Percentiles rank a stretch among this genome's conserved stretches.
Conservation (phyloP, 2,329 filamentous ascomycete genomes). For the Diaporthe citrichinensis region DNA sequence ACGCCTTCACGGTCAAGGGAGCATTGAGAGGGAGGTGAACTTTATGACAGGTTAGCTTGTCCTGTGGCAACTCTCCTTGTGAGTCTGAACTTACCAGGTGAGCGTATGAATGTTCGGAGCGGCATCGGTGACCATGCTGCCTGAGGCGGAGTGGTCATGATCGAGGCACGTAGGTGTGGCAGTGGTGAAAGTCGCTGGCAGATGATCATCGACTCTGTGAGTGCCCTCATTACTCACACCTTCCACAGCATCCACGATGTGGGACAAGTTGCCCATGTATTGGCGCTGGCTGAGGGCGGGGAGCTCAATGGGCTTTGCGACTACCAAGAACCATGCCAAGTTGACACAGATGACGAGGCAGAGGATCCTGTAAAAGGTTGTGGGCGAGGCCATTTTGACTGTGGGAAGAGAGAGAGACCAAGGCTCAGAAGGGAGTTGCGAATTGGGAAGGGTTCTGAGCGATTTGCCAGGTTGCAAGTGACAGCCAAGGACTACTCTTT, state of each 20-base stretch:
- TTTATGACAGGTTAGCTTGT: background rate
- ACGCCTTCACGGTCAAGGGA: background rate
- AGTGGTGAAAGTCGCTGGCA: no score
- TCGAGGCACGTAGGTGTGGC: background rate
- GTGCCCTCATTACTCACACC: background rate
- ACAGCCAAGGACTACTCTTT: background rate
- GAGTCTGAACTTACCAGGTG: background rate
- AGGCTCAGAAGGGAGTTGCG: background rate
- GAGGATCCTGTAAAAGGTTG: background rate
- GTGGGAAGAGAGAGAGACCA: background rate
- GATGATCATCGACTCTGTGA: background rate
- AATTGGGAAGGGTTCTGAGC: background rate
- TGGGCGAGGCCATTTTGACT: background rate
- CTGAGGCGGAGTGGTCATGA: background rate
- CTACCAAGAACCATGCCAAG: background rate
- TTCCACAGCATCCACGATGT: background rate
- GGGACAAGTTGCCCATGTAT: background rate
- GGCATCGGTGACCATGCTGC: background rate
- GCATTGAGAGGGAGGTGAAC: background rate
- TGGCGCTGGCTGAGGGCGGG: background rate
- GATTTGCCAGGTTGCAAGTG: background rate
- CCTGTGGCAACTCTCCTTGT: no score
- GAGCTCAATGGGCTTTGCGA: slow-evolving; percentile 12
- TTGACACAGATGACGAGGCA: background rate
- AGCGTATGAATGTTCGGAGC: background rate